Base-by-base conservation (phyloP, 2,329 filamentous ascomycete species). In the Allantophomopsis cytisporea region DNA sequence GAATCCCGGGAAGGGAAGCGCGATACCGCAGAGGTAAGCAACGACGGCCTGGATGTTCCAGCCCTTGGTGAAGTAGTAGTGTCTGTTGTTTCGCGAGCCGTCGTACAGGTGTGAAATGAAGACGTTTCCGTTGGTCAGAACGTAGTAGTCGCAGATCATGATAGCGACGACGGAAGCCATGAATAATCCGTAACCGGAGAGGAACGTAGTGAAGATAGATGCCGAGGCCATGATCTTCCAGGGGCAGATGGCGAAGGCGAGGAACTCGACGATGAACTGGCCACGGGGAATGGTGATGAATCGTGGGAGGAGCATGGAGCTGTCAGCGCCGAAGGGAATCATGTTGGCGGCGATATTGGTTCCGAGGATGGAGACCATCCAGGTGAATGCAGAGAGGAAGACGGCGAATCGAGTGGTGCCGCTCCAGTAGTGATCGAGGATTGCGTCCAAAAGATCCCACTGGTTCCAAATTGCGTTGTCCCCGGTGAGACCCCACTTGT, bases 181-280 rank as follows among this genome's bases (percentile, higher is more conserved):
- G 53, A 79, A 78, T 14, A 78, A 61, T 1, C 69, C 69, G 52
- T 79, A 76, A 1, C 76, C 77, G 33, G 68, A 64, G 64, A 84
- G 76, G 56, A 83, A 83, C 35, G 69, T 69, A 6, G 78, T 58
- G 43, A 80, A 73, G 2, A 66, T 71, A 2, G 58, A 54, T 2
- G 75, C 76, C 0, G 68, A 73, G 35, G 56, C 62, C 13, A 80
- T 60, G 43, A 81, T 80, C 56, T 77, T 77, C 76, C 75, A 80
- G 2, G 74, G 74, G 6, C 74, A 71, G 13, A 65, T 64, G 65
- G 72, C 78, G 28, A 67, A 69, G 0, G 54, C 60, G 13, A 74
- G 54, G 7, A 76, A 43, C 4, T 69, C 68, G 5, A 68, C 66
- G 15, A 76, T 54, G 35, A 73, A 56, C 44, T 69, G 68, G 6